Evolutionary conservation across 2,329 filamentous ascomycete species (phyloP).

Genomic region (Trichoderma brevicompactum): DNA sequence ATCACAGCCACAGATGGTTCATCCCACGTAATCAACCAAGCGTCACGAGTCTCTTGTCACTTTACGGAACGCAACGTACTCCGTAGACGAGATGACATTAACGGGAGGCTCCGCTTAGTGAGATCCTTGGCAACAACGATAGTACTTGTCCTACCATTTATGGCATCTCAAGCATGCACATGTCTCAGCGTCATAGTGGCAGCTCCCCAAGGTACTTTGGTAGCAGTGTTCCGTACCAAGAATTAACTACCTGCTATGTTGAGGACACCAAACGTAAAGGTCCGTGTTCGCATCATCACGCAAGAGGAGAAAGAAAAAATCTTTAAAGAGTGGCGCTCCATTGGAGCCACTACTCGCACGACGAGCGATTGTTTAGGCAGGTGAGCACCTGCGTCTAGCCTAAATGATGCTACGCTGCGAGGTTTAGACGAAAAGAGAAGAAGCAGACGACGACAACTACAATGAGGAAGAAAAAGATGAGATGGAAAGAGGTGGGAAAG

Average conservation of each 20-base stretch:
- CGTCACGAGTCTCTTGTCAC: not conserved
- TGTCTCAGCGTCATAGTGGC: not conserved
- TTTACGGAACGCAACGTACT: not conserved
- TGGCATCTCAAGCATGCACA: slow-evolving; percentile 1
- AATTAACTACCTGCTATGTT: not conserved
- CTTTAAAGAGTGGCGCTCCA: not conserved
- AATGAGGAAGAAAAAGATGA: no score
- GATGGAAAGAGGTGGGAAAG: no score
- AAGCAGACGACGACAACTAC: no score
- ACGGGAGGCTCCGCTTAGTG: not conserved
- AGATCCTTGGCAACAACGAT: not conserved
- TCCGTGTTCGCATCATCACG: not conserved
- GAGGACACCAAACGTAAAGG: not conserved
- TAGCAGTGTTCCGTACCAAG: not conserved
- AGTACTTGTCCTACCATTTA: not conserved
- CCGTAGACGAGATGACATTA: not conserved
- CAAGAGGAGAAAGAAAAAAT: not conserved
- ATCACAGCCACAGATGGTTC: not conserved
- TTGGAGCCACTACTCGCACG: not conserved
- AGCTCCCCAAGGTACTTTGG: not conserved
- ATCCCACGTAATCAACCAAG: not conserved
- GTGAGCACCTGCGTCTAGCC: not conserved
- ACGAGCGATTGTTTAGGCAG: slow-evolving; percentile 24
- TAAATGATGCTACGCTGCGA: no score
- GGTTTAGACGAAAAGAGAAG: no score